Evolutionary conservation across 129 eudicot species (phyloP), one percentile per base, ranked within the genome.

Genomic region (Kitagawia praeruptora): DNA sequence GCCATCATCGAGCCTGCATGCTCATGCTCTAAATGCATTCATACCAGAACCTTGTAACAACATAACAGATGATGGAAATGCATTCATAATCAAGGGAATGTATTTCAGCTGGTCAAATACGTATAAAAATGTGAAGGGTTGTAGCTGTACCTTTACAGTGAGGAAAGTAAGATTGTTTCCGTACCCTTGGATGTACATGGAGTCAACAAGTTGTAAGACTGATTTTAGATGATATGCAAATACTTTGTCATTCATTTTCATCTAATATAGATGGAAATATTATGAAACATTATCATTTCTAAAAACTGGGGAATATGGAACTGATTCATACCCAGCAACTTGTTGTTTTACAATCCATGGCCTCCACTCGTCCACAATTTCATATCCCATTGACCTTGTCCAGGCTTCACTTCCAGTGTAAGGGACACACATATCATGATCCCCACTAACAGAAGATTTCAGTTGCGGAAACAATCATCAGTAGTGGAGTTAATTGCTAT

Each of bases 401-500:
- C 99, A 96, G 27, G 97, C 97, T 88, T 92, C 89, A 81, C 88
- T 90, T 45, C 99, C 99, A 3, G 97, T 96, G 80, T 58, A 96
- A 13, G 99, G 99, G 69, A 96, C 99, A 85, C 99, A 96, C 97
- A 96, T 87, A 84, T 96, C 99, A 83, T 96, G 99, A 78, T 96
- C 99, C 70, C 99, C 99, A 46, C 99, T 95, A 84, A 83, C 56
- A 77, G 8, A 72, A 83, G 64, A 82, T 73, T 44, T 13, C 21
- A 28, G 8, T 66, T 53, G 72, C 45, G 37, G 49, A 16, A 45
- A 75, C 42, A 31, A 74, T 79, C 54, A 66, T 39, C 72, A 54
- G 70, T 75, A 34, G 23, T 19, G 34, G 34, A 73, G 9, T 54
- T 37, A 44, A 69, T 10, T 71, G 6, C 13, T 37, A 56, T 37